phyloP scores from a whole-genome alignment of 1,139 yeast species.

The Zygosaccharomyces sapae region DNA sequence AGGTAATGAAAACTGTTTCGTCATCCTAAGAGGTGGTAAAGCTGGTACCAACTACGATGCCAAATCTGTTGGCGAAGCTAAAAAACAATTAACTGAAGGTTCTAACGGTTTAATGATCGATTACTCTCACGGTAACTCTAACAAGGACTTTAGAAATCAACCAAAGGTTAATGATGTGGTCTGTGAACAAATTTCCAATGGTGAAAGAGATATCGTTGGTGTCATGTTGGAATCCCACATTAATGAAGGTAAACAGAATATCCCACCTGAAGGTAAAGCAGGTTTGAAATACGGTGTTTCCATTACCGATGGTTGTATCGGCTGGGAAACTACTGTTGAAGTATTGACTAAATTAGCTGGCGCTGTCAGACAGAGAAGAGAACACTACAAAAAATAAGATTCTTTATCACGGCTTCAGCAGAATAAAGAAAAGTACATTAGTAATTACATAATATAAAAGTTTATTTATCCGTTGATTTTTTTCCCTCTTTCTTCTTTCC shows the following conservation, averaged over 20 bases:
- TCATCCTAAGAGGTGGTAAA: constrained; percentile 94
- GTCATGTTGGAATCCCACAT: constrained; percentile 95
- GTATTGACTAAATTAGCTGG: constrained; percentile 75
- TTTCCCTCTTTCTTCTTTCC: too few relatives aligned
- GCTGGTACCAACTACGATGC: constrained; percentile 89
- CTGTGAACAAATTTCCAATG: constrained; percentile 74
- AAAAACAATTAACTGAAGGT: constrained; percentile 49
- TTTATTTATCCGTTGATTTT: neutral
- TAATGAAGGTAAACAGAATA: constrained; percentile 86
- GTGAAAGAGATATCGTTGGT: constrained; percentile 79
- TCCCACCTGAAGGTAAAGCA: constrained; percentile 68
- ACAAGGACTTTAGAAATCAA: constrained; percentile 90
- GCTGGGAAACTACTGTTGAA: constrained; percentile 81
- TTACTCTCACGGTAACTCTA: constrained; percentile 96
- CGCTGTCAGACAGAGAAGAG: constrained; percentile 81
- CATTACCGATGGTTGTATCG: constrained; percentile 93
- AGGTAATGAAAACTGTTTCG: constrained; percentile 86
- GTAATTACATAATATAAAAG: neutral
- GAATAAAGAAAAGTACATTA: too few relatives aligned
- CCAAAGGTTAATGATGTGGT: constrained; percentile 80
- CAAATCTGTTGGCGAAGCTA: constrained; percentile 69
- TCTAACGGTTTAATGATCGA: constrained; percentile 75
- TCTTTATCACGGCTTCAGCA: too few relatives aligned
- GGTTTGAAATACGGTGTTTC: constrained; percentile 91
- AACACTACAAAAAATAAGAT: constrained; percentile 25